A percentile compares a stretch with the other conserved stretches of the same genome.
These are phyloP conservation scores for Trametes sp. DNA, from an alignment of 1,284 basidiomycete species.

Conservation along the genomic window DNA sequence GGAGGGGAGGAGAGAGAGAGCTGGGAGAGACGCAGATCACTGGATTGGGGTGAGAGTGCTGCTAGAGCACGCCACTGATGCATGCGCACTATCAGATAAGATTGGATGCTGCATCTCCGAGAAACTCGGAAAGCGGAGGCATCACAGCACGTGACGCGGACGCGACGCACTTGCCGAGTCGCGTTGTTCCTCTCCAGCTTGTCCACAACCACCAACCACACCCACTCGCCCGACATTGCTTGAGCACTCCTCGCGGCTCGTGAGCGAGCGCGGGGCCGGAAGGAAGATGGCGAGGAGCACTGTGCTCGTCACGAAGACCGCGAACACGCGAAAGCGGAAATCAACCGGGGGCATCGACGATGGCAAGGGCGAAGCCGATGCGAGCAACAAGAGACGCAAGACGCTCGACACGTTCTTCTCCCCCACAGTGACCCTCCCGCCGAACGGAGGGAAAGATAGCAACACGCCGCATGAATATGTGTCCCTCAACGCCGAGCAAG, in stretches of 20 bases:
- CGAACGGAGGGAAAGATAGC: slow-evolving; percentile 38
- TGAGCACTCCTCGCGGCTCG: background rate
- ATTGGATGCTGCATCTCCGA: slow-evolving; percentile 1
- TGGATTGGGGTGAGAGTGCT: slow-evolving; percentile 25
- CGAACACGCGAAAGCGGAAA: slow-evolving; percentile 51
- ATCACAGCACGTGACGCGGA: slow-evolving; percentile 26
- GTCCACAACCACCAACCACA: background rate
- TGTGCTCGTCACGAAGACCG: slow-evolving; percentile 20
- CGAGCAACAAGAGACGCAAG: slow-evolving; percentile 36
- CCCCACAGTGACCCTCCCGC: slow-evolving; percentile 47
- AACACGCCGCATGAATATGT: slow-evolving; percentile 43
- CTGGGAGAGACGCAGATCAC: slow-evolving; percentile 26
- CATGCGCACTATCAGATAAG: slow-evolving; percentile 20
- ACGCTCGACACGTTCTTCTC: slow-evolving; percentile 56
- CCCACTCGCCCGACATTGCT: background rate
- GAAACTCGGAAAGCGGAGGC: background rate
- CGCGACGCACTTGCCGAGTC: slow-evolving; percentile 20
- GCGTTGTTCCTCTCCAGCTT: background rate
- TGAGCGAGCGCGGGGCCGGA: background rate
- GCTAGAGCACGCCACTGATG: slow-evolving; percentile 31
- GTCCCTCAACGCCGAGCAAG: slow-evolving; percentile 54
- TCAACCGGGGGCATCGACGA: slow-evolving; percentile 40
- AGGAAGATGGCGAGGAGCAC: slow-evolving; percentile 25
- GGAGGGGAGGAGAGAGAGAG: too few relatives aligned
- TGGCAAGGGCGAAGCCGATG: slow-evolving; percentile 44